Conservation (phyloP, 495 filamentous ascomycete genomes). For the Aspergillus sclerotioniger region DNA sequence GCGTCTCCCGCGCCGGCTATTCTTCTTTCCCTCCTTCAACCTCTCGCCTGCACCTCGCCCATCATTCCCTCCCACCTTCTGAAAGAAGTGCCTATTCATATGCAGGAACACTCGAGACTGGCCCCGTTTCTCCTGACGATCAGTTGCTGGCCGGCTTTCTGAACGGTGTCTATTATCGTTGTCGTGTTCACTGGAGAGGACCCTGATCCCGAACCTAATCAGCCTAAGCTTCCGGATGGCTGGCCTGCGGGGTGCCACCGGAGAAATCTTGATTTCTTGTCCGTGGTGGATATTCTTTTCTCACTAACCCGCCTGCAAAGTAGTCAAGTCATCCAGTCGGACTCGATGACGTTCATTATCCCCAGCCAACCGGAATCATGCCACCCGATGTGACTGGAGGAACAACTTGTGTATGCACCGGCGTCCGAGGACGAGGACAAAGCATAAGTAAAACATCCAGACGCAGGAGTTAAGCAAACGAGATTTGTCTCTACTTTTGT, state of each 20-base stretch:
- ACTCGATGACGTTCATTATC: background rate
- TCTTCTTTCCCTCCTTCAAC: too few species aligned
- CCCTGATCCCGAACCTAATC: conserved; percentile 1
- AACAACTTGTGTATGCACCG: too few species aligned
- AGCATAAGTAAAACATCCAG: background rate
- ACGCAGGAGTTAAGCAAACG: background rate
- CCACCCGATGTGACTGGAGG: background rate
- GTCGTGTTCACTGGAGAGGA: background rate
- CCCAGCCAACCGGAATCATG: background rate
- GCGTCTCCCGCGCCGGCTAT: background rate
- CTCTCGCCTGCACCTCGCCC: background rate
- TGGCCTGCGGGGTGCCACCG: conserved; percentile 5
- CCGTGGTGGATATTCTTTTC: background rate
- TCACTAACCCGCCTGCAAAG: background rate
- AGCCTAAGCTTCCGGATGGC: conserved; percentile 6
- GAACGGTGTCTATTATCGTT: background rate
- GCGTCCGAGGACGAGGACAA: too few species aligned
- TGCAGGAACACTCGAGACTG: background rate
- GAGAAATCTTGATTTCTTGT: conserved; percentile 2
- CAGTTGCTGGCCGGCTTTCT: background rate
- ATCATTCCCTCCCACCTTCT: background rate
- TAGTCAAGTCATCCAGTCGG: background rate
- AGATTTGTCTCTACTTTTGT: background rate
- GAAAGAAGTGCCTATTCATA: background rate
- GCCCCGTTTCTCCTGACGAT: background rate